phyloP scores from a whole-genome alignment of 2,329 filamentous ascomycete species.

The Claviceps pusilla region DNA sequence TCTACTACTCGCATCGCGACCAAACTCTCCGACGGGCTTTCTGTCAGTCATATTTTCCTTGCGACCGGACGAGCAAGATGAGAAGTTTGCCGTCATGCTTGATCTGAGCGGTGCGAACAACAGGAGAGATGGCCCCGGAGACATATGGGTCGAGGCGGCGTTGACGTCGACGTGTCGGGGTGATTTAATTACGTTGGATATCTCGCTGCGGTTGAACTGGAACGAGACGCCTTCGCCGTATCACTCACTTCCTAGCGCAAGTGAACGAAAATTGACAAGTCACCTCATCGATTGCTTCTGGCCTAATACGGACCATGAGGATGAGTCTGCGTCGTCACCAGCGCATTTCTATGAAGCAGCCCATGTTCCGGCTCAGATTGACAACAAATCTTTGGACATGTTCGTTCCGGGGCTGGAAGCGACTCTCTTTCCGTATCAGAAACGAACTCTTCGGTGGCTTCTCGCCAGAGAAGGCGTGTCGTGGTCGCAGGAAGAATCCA shows the following conservation, averaged over 20 bases:
- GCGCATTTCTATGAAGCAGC: constrained; percentile 56
- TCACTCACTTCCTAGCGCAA: constrained; percentile 13
- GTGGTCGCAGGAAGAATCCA: constrained; percentile 20
- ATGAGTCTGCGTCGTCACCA: constrained; percentile 23
- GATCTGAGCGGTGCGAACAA: constrained; percentile 4
- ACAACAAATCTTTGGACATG: constrained; percentile 25
- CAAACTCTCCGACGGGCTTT: constrained; percentile 3
- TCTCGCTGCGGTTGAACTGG: constrained; percentile 27
- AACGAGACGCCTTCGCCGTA: constrained; percentile 23
- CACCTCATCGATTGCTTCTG: constrained; percentile 24
- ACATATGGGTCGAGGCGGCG: constrained; percentile 21
- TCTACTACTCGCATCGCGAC: constrained; percentile 10
- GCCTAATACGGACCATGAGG: constrained; percentile 4
- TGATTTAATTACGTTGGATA: constrained; percentile 14
- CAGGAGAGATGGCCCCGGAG: constrained; percentile 13
- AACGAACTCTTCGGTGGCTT: constrained; percentile 55
- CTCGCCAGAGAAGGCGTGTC: constrained; percentile 48
- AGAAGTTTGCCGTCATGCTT: constrained; percentile 10
- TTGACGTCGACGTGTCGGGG: constrained; percentile 16
- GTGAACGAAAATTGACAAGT: constrained; percentile 19
- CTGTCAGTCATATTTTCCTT: constrained; percentile 10
- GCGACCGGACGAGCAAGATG: constrained; percentile 10
- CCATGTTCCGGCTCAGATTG: constrained; percentile 38
- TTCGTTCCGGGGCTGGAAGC: constrained; percentile 30
- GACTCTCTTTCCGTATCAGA: constrained; percentile 56